Evolutionary conservation across 192 early-diverging fungal species (phyloP).

Genomic region (Chytriomyces confervae): DNA sequence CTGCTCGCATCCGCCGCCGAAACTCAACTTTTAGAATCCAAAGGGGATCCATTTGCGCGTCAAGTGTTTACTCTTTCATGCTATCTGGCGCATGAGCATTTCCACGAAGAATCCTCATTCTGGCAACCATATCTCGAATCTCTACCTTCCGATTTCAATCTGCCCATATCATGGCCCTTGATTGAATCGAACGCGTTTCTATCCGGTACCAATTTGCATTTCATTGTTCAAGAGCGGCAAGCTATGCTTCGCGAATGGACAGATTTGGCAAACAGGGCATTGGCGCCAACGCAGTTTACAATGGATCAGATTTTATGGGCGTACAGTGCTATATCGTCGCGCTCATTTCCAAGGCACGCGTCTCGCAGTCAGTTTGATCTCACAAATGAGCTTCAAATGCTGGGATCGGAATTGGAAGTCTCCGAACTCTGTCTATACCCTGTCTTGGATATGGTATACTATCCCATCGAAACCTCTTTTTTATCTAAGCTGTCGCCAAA

Average conservation of each 20-base stretch:
- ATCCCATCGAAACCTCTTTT: too few species aligned
- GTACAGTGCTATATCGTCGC: slow-evolving; percentile 48
- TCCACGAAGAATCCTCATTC: slow-evolving; percentile 38
- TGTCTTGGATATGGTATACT: slow-evolving; percentile 51
- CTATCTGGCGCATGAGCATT: slow-evolving; percentile 39
- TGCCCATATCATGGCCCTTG: slow-evolving; percentile 52
- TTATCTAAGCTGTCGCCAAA: too few species aligned
- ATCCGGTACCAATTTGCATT: slow-evolving; percentile 44
- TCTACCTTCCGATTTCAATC: slow-evolving; percentile 42
- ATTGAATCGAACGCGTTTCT: slow-evolving; percentile 38
- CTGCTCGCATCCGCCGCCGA: too few species aligned
- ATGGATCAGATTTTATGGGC: slow-evolving; percentile 49
- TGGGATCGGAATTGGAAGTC: background rate
- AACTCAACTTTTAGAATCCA: too few species aligned
- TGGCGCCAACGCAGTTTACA: slow-evolving; percentile 4
- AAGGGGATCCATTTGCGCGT: too few species aligned
- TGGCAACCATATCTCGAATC: slow-evolving; percentile 50
- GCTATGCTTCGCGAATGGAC: slow-evolving; percentile 36
- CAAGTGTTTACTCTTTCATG: too few species aligned
- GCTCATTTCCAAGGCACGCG: slow-evolving; percentile 50
- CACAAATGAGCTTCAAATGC: background rate
- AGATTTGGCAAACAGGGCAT: slow-evolving; percentile 29
- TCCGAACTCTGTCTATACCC: slow-evolving; percentile 58
- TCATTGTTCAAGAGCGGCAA: slow-evolving; percentile 42
- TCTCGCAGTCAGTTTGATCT: background rate